These are phyloP conservation scores for Pseudozyma sp. DNA, from an alignment of 1,284 basidiomycete genomes.

Conservation along the genomic window DNA sequence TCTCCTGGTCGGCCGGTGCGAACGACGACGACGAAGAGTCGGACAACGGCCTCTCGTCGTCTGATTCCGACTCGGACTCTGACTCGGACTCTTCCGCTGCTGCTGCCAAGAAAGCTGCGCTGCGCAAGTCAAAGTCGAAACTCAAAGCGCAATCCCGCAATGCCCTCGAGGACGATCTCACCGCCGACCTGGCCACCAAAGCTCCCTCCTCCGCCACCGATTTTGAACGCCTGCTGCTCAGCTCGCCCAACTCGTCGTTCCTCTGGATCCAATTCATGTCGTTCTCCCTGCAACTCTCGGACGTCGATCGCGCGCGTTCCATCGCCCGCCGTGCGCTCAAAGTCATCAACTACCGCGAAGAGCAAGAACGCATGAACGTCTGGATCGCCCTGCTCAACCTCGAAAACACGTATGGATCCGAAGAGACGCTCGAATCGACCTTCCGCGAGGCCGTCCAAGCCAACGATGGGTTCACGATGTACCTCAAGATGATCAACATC, in stretches of 20 bases:
- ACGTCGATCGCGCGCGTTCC: conserved; percentile 91
- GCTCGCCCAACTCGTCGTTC: conserved; percentile 97
- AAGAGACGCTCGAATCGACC: conserved; percentile 78
- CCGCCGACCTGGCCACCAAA: conserved; percentile 61
- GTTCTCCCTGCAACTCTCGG: conserved; percentile 93
- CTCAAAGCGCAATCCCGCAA: conserved; percentile 34
- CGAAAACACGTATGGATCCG: conserved; percentile 88
- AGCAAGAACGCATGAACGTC: conserved; percentile 94
- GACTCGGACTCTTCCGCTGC: conserved; percentile 66
- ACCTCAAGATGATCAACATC: conserved; percentile 85
- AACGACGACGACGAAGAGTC: conserved; percentile 46
- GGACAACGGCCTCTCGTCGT: conserved; percentile 13
- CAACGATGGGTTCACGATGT: conserved; percentile 91
- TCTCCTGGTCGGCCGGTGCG: conserved; percentile 72
- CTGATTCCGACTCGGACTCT: conserved; percentile 22
- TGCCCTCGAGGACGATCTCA: conserved; percentile 57
- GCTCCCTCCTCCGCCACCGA: conserved; percentile 88
- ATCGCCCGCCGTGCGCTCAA: conserved; percentile 85
- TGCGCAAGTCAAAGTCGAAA: conserved; percentile 26
- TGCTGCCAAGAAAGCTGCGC: conserved; percentile 65
- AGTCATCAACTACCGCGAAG: conserved; percentile 94
- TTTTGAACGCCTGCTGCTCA: conserved; percentile 91
- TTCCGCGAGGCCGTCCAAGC: conserved; percentile 91
- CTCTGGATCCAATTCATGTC: conserved; percentile 99
- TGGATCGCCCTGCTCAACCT: conserved; percentile 97